Conservation (phyloP, 83 land plant species). For the Picea engelmannii region DNA sequence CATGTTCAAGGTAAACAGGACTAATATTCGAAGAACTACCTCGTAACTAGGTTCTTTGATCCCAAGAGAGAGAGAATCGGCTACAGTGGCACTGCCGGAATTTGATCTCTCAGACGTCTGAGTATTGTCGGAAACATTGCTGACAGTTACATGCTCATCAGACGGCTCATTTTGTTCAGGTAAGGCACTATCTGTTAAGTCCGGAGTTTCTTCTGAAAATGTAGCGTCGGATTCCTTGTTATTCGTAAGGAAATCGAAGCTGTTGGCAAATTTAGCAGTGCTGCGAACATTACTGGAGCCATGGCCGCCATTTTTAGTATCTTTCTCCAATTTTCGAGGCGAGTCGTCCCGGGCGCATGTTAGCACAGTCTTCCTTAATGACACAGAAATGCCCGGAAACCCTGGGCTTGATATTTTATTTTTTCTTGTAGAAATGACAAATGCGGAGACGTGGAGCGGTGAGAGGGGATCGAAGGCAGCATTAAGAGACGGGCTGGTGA, state of each 20-base stretch:
- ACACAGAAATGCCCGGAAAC: background rate
- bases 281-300: no score
- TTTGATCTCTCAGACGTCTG: no score
- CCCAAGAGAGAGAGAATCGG: conserved; percentile 47
- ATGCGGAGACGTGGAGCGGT: conserved; percentile 4
- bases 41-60: conserved; percentile 57
- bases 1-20: background rate
- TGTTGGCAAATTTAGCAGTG: background rate
- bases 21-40: conserved; percentile 19
- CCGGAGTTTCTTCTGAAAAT: background rate
- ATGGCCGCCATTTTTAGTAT: background rate
- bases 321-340: background rate
- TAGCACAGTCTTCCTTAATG: conserved; percentile 2
- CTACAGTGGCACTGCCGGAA: conserved; percentile 5
- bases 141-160: background rate
- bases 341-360: background rate
- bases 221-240: background rate
- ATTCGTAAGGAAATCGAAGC: background rate
- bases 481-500: background rate
- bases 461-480: background rate
- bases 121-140: background rate
- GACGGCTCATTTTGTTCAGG: background rate
- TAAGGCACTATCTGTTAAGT: background rate
- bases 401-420: background rate
- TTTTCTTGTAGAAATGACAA: background rate